Evolutionary conservation across 768 basidiomycete genomes (phyloP).

Genomic region (Rossbeevera mucosa): DNA sequence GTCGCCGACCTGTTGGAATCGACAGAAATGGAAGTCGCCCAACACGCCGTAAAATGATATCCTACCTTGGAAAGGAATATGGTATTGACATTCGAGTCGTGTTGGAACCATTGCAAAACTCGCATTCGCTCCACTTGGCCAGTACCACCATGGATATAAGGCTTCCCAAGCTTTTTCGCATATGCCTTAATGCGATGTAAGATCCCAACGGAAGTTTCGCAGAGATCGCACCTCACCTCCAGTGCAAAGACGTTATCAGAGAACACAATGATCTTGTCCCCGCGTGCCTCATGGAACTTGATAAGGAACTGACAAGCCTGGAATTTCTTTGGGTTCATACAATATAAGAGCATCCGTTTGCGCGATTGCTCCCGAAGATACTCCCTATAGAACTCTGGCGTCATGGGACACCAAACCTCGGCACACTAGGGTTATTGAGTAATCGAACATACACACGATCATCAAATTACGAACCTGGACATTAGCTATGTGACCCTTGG

Average conservation of each 20-base stretch:
- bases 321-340: slow-evolving; percentile 99
- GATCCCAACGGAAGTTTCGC: background rate
- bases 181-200: slow-evolving; percentile 57
- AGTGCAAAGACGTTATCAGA: slow-evolving; percentile 97
- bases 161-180: slow-evolving; percentile 88
- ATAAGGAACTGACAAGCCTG: slow-evolving; percentile 99
- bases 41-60: slow-evolving; percentile 8
- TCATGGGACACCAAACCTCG: slow-evolving; percentile 99
- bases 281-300: slow-evolving; percentile 94
- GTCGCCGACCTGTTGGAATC: slow-evolving; percentile 74
- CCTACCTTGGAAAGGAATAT: slow-evolving; percentile 95
- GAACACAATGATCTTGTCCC: slow-evolving; percentile 99
- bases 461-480: slow-evolving; percentile 71
- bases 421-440: slow-evolving; percentile 63
- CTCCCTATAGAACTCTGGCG: slow-evolving; percentile 97
- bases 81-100: slow-evolving; percentile 92
- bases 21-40: slow-evolving; percentile 13
- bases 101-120: slow-evolving; percentile 92
- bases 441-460: background rate
- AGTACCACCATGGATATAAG: slow-evolving; percentile 94
- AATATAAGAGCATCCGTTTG: slow-evolving; percentile 93
- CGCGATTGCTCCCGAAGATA: slow-evolving; percentile 90
- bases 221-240: slow-evolving; percentile 55
- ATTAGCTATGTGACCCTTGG: slow-evolving; percentile 98
- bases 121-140: slow-evolving; percentile 95